Conservation (phyloP, 2,329 filamentous ascomycete genomes). For the Colletotrichum higginsianum region DNA sequence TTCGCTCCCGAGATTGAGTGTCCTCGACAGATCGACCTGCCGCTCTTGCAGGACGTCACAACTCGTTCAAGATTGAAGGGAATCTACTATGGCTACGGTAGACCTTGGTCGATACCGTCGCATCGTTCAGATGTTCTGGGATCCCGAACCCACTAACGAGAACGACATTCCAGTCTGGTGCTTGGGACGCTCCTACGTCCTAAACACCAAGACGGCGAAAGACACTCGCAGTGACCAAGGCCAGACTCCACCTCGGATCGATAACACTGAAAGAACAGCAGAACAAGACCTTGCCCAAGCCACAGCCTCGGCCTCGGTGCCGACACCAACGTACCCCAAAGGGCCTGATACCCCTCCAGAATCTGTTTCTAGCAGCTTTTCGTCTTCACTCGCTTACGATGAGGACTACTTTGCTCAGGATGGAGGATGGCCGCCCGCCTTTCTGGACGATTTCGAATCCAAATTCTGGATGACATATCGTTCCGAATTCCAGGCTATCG, state of each 20-base stretch:
- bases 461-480: conserved; percentile 97
- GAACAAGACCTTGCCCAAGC: conserved; percentile 31
- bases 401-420: conserved; percentile 56
- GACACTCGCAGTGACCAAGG: conserved; percentile 23
- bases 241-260: conserved; percentile 41
- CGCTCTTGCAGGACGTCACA: neutral
- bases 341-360: conserved; percentile 63
- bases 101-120: conserved; percentile 84
- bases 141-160: conserved; percentile 86
- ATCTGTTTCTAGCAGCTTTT: conserved; percentile 66
- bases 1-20: neutral
- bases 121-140: conserved; percentile 93
- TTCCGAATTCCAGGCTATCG: conserved; percentile 86
- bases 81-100: conserved; percentile 66
- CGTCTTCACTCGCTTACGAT: conserved; percentile 66
- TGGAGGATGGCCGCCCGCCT: conserved; percentile 84
- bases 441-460: conserved; percentile 94
- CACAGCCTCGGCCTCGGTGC: conserved; percentile 40
- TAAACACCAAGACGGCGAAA: conserved; percentile 51
- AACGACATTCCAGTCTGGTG: conserved; percentile 86
- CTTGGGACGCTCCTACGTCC: conserved; percentile 70
- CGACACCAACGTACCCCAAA: conserved; percentile 41
- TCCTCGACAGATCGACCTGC: neutral
- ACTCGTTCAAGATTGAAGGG: conserved; percentile 44
- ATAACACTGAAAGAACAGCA: conserved; percentile 15